phyloP scores from a whole-genome alignment of 371 early-diverging fungal genomes.

The Mortierella sp. region DNA sequence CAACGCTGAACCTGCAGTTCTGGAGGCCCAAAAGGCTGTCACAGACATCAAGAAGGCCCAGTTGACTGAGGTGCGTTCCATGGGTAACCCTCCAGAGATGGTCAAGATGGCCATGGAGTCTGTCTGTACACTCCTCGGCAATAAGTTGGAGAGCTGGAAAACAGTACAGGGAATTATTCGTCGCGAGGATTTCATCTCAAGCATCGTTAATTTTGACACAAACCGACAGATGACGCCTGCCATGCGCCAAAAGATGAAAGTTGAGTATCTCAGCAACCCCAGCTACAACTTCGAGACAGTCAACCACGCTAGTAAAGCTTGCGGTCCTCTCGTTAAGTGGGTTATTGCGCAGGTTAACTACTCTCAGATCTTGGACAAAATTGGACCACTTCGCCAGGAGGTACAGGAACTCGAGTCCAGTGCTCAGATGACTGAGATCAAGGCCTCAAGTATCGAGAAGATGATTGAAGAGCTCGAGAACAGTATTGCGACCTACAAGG shows the following conservation, averaged over 20 bases:
- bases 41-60: slow-evolving; percentile 96
- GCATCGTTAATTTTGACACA: slow-evolving; percentile 96
- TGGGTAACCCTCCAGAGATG: slow-evolving; percentile 97
- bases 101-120: slow-evolving; percentile 98
- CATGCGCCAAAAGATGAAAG: slow-evolving; percentile 84
- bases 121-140: slow-evolving; percentile 95
- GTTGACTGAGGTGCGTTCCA: slow-evolving; percentile 97
- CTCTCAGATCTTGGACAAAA: slow-evolving; percentile 91
- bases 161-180: slow-evolving; percentile 92
- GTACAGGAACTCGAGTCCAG: slow-evolving; percentile 85
- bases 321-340: slow-evolving; percentile 99
- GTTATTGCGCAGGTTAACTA: slow-evolving; percentile 96
- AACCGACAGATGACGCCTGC: slow-evolving; percentile 79
- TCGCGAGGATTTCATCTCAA: slow-evolving; percentile 97
- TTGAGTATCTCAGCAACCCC: slow-evolving; percentile 84
- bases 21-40: slow-evolving; percentile 95
- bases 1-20: slow-evolving; percentile 97
- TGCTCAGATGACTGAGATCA: slow-evolving; percentile 80
- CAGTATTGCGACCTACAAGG: slow-evolving; percentile 92
- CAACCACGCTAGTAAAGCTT: slow-evolving; percentile 98
- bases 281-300: slow-evolving; percentile 94
- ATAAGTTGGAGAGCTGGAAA: slow-evolving; percentile 89
- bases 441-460: slow-evolving; percentile 81
- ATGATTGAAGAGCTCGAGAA: slow-evolving; percentile 89
- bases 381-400: slow-evolving; percentile 97